Percentiles rank a stretch among this genome's conserved stretches.
Conservation (phyloP, 108 stramenopile genomes). For the Chaetoceros muelleri region DNA sequence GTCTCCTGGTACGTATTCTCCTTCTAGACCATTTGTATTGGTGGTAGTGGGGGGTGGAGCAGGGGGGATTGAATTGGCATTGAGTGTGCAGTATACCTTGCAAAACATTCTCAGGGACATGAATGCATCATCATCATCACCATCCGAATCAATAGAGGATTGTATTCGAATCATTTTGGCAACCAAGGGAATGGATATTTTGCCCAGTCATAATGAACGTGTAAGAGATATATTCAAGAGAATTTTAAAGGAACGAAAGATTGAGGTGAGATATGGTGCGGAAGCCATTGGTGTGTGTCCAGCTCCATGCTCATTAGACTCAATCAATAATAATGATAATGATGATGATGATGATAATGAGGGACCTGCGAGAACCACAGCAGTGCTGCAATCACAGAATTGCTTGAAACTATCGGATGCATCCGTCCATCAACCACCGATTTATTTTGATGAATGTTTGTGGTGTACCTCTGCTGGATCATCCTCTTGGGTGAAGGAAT, state of each 20-base stretch:
- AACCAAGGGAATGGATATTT: slow-evolving; percentile 22
- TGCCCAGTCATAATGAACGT: slow-evolving; percentile 24
- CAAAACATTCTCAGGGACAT: slow-evolving; percentile 5
- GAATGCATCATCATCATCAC: not conserved
- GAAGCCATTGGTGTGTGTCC: slow-evolving; percentile 19
- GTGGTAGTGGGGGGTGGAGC: slow-evolving; percentile 60
- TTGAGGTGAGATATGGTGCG: slow-evolving; percentile 14
- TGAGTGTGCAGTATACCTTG: slow-evolving; percentile 33
- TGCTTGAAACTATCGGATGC: not conserved
- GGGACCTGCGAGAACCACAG: not conserved
- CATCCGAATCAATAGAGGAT: not conserved
- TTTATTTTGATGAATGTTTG: slow-evolving; percentile 27
- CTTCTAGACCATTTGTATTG: slow-evolving; percentile 4
- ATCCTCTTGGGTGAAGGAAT: slow-evolving; percentile 24
- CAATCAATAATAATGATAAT: not conserved
- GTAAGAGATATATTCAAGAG: slow-evolving; percentile 33
- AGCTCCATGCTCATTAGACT: not conserved
- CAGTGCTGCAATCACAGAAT: not conserved
- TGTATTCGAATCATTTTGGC: slow-evolving; percentile 19
- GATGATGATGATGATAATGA: not conserved
- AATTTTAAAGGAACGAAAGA: slow-evolving; percentile 31
- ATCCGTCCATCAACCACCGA: not conserved
- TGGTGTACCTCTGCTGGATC: slow-evolving; percentile 48
- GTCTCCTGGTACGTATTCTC: slow-evolving; percentile 2
- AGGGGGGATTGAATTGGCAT: slow-evolving; percentile 41